Conservation (phyloP, 2,329 filamentous ascomycete species). For the Cladosporium sp. region DNA sequence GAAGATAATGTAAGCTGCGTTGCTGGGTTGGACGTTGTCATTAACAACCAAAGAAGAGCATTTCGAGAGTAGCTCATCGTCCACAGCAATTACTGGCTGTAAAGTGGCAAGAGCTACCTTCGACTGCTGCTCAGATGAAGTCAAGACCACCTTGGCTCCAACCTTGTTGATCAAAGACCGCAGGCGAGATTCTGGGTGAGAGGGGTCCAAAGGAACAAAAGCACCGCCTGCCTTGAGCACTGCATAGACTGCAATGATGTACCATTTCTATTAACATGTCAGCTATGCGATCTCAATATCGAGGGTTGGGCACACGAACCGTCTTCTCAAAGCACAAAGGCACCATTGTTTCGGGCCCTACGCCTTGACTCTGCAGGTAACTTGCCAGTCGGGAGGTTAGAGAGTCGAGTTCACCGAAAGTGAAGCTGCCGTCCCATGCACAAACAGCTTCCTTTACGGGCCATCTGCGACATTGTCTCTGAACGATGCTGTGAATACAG, state of each 20-base stretch:
- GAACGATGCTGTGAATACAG: conserved; percentile 4
- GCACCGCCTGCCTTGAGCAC: conserved; percentile 35
- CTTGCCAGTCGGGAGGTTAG: conserved; percentile 5
- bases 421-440: conserved; percentile 14
- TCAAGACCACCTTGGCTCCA: conserved; percentile 8
- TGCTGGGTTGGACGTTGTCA: not conserved
- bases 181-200: conserved; percentile 7
- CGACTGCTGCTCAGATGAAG: conserved; percentile 7
- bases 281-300: not conserved
- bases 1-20: conserved; percentile 63
- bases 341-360: conserved; percentile 13
- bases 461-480: conserved; percentile 3
- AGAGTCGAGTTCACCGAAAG: conserved; percentile 11
- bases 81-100: conserved; percentile 2
- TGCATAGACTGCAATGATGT: conserved; percentile 13
- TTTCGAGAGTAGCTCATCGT: conserved; percentile 5
- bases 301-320: not conserved
- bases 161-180: conserved; percentile 8
- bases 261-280: conserved; percentile 6
- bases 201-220: conserved; percentile 16
- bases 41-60: not conserved
- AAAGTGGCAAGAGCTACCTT: conserved; percentile 6
- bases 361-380: conserved; percentile 9
- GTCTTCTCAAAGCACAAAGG: conserved; percentile 12
- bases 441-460: conserved; percentile 14